Percentiles rank a stretch among this genome's conserved stretches.
phyloP scores from a whole-genome alignment of 495 filamentous ascomycete species.

The Chaetomidium leptoderma region DNA sequence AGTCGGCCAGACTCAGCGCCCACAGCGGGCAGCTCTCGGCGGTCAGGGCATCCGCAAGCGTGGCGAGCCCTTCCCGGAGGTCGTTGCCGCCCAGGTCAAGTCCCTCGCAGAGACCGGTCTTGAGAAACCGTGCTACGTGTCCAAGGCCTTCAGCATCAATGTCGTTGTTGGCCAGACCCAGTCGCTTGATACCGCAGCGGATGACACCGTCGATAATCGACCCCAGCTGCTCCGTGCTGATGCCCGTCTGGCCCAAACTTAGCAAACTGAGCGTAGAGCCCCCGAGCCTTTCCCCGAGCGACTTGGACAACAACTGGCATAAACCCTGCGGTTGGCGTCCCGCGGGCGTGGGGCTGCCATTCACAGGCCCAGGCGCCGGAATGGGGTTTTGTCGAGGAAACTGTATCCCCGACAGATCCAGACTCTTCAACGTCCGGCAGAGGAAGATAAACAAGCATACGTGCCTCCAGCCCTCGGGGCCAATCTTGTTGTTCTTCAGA shows the following conservation, averaged over 20 bases:
- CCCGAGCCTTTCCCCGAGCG: conserved; percentile 68
- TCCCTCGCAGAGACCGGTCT: conserved; percentile 72
- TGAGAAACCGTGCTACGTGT: conserved; percentile 70
- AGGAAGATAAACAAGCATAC: conserved; percentile 87
- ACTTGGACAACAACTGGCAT: conserved; percentile 58
- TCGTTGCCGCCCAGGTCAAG: conserved; percentile 94
- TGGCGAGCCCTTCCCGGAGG: conserved; percentile 59
- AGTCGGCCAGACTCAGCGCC: conserved; percentile 83
- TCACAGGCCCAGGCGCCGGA: conserved; percentile 7
- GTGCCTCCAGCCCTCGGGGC: conserved; percentile 83
- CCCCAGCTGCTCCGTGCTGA: conserved; percentile 64
- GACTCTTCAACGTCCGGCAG: conserved; percentile 75
- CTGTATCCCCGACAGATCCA: conserved; percentile 82
- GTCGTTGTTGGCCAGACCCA: conserved; percentile 78
- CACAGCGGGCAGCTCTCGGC: conserved; percentile 58
- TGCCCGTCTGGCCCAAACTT: conserved; percentile 72
- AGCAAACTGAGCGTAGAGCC: conserved; percentile 77
- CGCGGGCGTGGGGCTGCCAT: conserved; percentile 10
- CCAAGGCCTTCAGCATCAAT: conserved; percentile 68
- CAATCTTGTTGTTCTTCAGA: conserved; percentile 89
- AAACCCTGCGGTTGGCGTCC: conserved; percentile 27
- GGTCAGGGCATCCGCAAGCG: conserved; percentile 61
- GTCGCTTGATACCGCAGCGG: conserved; percentile 66
- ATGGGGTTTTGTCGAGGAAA: conserved; percentile 53
- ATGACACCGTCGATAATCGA: conserved; percentile 70